Evolutionary conservation across 768 basidiomycete genomes (phyloP), one percentile per base, ranked within the genome.

Genomic region (Sarcodon sp.): DNA sequence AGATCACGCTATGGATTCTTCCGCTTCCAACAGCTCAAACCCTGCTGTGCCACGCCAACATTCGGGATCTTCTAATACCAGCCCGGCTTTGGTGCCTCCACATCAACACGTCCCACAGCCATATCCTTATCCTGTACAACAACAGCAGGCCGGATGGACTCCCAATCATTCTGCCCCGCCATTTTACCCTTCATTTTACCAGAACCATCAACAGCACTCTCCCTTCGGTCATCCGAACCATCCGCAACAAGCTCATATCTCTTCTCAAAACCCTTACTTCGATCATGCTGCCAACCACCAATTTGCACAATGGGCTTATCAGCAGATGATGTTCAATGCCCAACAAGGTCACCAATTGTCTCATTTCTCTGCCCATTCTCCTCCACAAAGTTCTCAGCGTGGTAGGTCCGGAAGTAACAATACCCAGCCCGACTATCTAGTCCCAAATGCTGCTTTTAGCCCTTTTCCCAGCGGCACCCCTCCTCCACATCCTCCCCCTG

Each of bases 281-380:
- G 84, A 88, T 63, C 21, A 27, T 27, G 83, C 82, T 11, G 79
- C 82, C 53, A 83, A 83, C 46, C 83, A 83, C 53, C 76, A 87
- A 48, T 77, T 80, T 49, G 81, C 85, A 3, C 84, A 86, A 62
- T 90, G 87, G 87, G 84, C 87, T 35, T 90, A 90, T 66, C 87
- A 88, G 64, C 87, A 89, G 58, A 88, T 89, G 87, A 80, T 90
- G 79, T 83, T 78, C 67, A 80, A 76, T 57, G 79, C 80, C 43
- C 76, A 79, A 43, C 67, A 68, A 50, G 66, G 70, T n/a, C 69
- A 76, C 54, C 70, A 68, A 57, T 71, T 71, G 45, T 62, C 66
- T 27, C 65, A 60, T 49, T 46, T 58, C 36, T 61, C 61, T 44
- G 62, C 65, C 39, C 52, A 58, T 49, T 50, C 52, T 43, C 38